Conservation (phyloP, 805 yeast species). For the Candida multigemmis region DNA sequence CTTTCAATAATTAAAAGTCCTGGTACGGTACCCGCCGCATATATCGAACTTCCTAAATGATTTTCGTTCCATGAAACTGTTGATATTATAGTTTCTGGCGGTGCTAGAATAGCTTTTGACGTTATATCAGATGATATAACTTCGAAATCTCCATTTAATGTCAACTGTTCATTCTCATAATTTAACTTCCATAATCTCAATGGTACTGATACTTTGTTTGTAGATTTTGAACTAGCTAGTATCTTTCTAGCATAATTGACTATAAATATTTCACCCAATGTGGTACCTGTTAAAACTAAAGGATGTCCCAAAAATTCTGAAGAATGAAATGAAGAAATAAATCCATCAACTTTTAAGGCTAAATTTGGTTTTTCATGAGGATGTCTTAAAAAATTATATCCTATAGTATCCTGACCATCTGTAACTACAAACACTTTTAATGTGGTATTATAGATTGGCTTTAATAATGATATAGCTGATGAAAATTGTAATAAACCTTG, state of each 20-base stretch:
- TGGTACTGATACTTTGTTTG: conserved; percentile 31
- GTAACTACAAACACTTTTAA: conserved; percentile 17
- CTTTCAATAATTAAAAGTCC: conserved; percentile 43
- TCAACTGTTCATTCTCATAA: conserved; percentile 6
- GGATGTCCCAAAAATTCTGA: conserved; percentile 30
- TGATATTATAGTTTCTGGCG: conserved; percentile 42
- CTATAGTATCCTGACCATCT: conserved; percentile 17
- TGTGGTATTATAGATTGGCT: conserved; percentile 18
- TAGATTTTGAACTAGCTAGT: conserved; percentile 20
- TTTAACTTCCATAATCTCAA: conserved; percentile 25
- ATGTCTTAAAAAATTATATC: conserved; percentile 18
- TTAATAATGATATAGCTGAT: conserved; percentile 13
- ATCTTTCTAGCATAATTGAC: conserved; percentile 30
- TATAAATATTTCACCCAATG: conserved; percentile 26
- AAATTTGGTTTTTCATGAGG: conserved; percentile 25
- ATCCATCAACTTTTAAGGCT: conserved; percentile 20
- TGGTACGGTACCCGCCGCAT: conserved; percentile 42
- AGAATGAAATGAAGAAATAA: conserved; percentile 16
- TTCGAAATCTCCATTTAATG: conserved; percentile 17
- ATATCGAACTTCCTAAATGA: conserved; percentile 30
- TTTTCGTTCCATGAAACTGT: conserved; percentile 52
- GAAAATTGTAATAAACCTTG: conserved; percentile 17
- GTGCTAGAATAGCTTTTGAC: conserved; percentile 26
- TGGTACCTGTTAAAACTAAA: conserved; percentile 20
- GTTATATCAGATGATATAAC: conserved; percentile 19